phyloP scores from a whole-genome alignment of 1,139 yeast genomes.

The Saccharomyces hybrid region DNA sequence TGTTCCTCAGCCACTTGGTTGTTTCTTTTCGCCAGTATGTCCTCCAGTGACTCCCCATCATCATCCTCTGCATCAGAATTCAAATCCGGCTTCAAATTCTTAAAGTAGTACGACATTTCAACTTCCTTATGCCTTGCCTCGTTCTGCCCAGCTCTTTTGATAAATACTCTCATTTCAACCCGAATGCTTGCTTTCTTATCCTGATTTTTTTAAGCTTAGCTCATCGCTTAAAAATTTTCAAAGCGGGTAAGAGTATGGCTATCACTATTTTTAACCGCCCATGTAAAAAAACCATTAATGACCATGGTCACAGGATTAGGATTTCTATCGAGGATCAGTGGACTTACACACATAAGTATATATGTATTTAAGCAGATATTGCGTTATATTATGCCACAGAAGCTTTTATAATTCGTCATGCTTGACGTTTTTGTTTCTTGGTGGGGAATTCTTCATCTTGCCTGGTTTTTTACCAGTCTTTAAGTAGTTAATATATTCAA shows the following conservation, averaged over 20 bases:
- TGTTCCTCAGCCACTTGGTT: constrained; percentile 12
- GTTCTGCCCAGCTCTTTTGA: too few species aligned
- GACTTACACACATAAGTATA: background rate
- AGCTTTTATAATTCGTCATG: constrained; percentile 8
- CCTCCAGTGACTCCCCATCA: constrained; percentile 4
- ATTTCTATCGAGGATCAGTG: too few species aligned
- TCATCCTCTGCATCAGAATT: constrained; percentile 16
- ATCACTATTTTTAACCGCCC: background rate
- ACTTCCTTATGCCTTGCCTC: background rate
- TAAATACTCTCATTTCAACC: background rate
- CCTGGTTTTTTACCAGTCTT: constrained; percentile 11
- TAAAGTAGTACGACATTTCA: constrained; percentile 28
- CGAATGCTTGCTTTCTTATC: too few species aligned
- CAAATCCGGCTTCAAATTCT: constrained; percentile 24
- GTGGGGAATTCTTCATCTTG: background rate
- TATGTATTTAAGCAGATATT: too few species aligned
- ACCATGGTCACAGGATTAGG: too few species aligned
- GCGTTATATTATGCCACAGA: too few species aligned
- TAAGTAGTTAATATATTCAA: constrained; percentile 13
- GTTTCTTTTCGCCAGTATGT: constrained; percentile 9
- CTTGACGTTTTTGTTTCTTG: background rate
- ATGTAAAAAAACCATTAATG: background rate
- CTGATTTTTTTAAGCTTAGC: background rate
- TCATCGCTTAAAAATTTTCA: background rate
- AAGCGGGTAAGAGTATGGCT: background rate